Percentiles rank a stretch among this genome's conserved stretches.
phyloP scores from a whole-genome alignment of 78 protist genomes.

The Cavenderia fasciculata region DNA sequence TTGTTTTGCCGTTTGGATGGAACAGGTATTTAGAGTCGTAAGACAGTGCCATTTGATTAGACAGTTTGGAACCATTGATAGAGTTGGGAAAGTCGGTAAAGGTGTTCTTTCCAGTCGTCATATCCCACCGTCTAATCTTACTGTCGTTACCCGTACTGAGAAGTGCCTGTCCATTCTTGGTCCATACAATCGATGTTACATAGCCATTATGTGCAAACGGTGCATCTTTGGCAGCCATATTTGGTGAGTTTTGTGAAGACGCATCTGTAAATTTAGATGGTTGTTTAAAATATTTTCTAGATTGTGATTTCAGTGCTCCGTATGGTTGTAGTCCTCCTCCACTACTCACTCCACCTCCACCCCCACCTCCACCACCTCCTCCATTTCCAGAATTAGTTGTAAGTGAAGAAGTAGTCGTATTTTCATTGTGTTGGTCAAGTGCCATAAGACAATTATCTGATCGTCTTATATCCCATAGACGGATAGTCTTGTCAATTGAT shows the following conservation, averaged over 20 bases:
- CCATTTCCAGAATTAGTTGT: too few species aligned
- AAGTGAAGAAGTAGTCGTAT: too few species aligned
- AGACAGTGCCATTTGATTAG: conserved; percentile 45
- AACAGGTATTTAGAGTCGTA: conserved; percentile 28
- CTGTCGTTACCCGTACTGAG: conserved; percentile 51
- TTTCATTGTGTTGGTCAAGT: conserved; percentile 39
- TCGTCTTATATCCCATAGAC: conserved; percentile 71
- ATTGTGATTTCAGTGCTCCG: neutral
- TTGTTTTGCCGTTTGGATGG: conserved; percentile 53
- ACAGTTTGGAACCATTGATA: conserved; percentile 8
- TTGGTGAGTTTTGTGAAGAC: conserved; percentile 26
- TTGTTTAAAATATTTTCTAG: neutral
- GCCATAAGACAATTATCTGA: conserved; percentile 55
- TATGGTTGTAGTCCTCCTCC: neutral
- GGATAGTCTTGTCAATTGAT: conserved; percentile 54
- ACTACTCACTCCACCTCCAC: neutral
- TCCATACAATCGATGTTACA: conserved; percentile 40
- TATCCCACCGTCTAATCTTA: conserved; percentile 52
- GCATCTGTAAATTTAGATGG: neutral
- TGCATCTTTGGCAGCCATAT: conserved; percentile 28
- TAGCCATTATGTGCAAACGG: conserved; percentile 63
- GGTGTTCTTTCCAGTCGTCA: conserved; percentile 9
- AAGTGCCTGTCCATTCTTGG: conserved; percentile 13
- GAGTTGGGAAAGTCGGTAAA: conserved; percentile 7
- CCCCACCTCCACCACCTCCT: neutral